Conservation (phyloP, 2,329 filamentous ascomycete species). For the Ascochyta rabiei region DNA sequence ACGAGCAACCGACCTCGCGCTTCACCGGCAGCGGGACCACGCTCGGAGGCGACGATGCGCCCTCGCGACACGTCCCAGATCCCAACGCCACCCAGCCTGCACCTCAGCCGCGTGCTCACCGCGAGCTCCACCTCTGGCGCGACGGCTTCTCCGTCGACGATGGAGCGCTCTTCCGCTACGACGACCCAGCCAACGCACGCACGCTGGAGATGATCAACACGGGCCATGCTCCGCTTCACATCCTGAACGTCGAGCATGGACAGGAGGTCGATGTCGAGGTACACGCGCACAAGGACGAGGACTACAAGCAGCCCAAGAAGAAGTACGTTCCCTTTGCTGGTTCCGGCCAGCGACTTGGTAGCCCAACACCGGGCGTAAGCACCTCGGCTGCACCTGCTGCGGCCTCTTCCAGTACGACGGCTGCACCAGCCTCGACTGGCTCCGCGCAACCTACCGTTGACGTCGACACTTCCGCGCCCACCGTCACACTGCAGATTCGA, state of each 20-base stretch:
- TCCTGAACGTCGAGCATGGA: slow-evolving; percentile 76
- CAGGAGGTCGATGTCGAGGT: slow-evolving; percentile 82
- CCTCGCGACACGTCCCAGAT: slow-evolving; percentile 71
- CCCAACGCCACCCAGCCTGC: slow-evolving; percentile 51
- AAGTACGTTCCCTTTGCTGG: slow-evolving; percentile 78
- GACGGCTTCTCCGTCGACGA: slow-evolving; percentile 88
- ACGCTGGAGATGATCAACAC: slow-evolving; percentile 77
- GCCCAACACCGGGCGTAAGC: slow-evolving; percentile 71
- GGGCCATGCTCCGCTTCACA: slow-evolving; percentile 75
- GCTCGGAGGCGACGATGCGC: slow-evolving; percentile 76
- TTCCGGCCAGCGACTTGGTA: slow-evolving; percentile 74
- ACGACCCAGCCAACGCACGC: slow-evolving; percentile 75
- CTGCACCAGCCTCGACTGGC: slow-evolving; percentile 34
- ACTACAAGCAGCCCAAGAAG: slow-evolving; percentile 74
- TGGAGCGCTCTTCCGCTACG: slow-evolving; percentile 76
- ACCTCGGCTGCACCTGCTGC: slow-evolving; percentile 43
- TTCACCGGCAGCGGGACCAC: slow-evolving; percentile 77
- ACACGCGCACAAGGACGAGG: slow-evolving; percentile 72
- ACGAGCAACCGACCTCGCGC: slow-evolving; percentile 56
- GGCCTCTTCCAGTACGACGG: slow-evolving; percentile 41
- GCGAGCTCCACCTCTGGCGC: slow-evolving; percentile 78
- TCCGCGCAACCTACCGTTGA: slow-evolving; percentile 53
- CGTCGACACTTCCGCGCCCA: slow-evolving; percentile 71
- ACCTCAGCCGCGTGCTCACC: slow-evolving; percentile 62
- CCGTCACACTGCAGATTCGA: slow-evolving; percentile 74